Percentiles rank a stretch among this genome's conserved stretches.
phyloP scores from a whole-genome alignment of 192 early-diverging fungal genomes.

The Glomus cerebriforme region DNA sequence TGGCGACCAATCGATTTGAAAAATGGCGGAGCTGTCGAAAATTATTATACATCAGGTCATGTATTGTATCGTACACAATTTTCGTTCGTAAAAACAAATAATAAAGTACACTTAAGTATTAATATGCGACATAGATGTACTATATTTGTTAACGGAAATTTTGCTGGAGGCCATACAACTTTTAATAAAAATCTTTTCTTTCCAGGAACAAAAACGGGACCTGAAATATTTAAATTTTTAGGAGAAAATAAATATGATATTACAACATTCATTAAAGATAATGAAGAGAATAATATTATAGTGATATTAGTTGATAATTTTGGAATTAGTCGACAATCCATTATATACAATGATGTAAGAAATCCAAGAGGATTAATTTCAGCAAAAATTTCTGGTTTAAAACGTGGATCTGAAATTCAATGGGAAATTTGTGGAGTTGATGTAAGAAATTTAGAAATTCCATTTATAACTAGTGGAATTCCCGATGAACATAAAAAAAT shows the following conservation, averaged over 20 bases:
- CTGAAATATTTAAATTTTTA: conserved; percentile 57
- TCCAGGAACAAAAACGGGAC: conserved; percentile 71
- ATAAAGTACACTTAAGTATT: conserved; percentile 53
- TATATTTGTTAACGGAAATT: conserved; percentile 68
- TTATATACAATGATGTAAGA: conserved; percentile 73
- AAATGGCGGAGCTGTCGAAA: conserved; percentile 21
- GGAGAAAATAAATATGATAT: conserved; percentile 65
- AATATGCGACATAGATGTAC: conserved; percentile 76
- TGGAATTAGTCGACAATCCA: conserved; percentile 71
- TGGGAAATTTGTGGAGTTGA: conserved; percentile 80
- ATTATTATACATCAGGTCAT: conserved; percentile 27
- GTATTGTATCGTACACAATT: conserved; percentile 5
- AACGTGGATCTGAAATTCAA: conserved; percentile 47
- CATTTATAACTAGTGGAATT: conserved; percentile 71
- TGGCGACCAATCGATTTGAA: conserved; percentile 36
- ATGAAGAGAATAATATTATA: conserved; percentile 66
- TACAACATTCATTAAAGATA: conserved; percentile 36
- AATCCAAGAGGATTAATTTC: conserved; percentile 75
- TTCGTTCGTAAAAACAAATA: conserved; percentile 34
- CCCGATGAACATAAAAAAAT: conserved; percentile 61
- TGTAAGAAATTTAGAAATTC: conserved; percentile 56
- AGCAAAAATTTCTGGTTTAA: conserved; percentile 60
- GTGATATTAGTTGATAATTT: conserved; percentile 75
- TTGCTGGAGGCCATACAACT: conserved; percentile 79
- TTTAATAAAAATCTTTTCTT: conserved; percentile 59